A percentile compares a stretch with the other conserved stretches of the same genome.
phyloP scores from a whole-genome alignment of 768 basidiomycete species.

The Amanita subjunquillea region DNA sequence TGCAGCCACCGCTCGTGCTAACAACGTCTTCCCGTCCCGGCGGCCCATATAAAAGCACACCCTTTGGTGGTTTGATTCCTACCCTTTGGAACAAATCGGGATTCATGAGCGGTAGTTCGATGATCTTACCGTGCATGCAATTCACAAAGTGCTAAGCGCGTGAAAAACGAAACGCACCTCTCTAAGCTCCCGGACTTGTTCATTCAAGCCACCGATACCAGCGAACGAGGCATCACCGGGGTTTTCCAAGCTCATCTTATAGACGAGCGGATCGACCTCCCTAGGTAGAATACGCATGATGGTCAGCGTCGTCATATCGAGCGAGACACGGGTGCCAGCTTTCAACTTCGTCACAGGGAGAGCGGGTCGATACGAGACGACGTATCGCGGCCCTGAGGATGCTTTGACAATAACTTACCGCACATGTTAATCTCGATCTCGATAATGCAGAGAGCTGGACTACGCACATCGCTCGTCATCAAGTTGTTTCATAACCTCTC shows the following conservation, averaged over 20 bases:
- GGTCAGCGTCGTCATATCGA: slow-evolving; percentile 98
- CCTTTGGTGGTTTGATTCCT: slow-evolving; percentile 93
- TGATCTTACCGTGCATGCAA: slow-evolving; percentile 45
- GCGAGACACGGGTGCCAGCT: slow-evolving; percentile 86
- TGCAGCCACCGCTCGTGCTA: slow-evolving; percentile 93
- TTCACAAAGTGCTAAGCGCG: background rate
- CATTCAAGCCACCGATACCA: slow-evolving; percentile 90
- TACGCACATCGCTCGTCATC: slow-evolving; percentile 93
- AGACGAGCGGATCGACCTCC: slow-evolving; percentile 96
- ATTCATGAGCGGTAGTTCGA: slow-evolving; percentile 88
- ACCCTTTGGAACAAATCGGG: slow-evolving; percentile 94
- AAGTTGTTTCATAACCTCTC: slow-evolving; percentile 96
- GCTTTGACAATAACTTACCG: slow-evolving; percentile 91
- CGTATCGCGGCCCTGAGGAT: slow-evolving; percentile 95
- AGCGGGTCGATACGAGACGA: slow-evolving; percentile 92
- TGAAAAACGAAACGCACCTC: slow-evolving; percentile 41
- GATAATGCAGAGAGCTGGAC: background rate
- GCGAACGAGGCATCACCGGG: slow-evolving; percentile 94
- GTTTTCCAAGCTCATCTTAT: slow-evolving; percentile 99
- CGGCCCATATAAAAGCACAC: slow-evolving; percentile 91
- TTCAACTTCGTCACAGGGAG: slow-evolving; percentile 90
- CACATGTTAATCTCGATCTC: background rate
- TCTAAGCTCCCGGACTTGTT: slow-evolving; percentile 93
- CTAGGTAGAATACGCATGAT: slow-evolving; percentile 98
- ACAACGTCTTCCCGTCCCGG: slow-evolving; percentile 92